Evolutionary conservation across 768 basidiomycete species (phyloP), one percentile per base, ranked within the genome.

Genomic region (Tulasnella sp.): DNA sequence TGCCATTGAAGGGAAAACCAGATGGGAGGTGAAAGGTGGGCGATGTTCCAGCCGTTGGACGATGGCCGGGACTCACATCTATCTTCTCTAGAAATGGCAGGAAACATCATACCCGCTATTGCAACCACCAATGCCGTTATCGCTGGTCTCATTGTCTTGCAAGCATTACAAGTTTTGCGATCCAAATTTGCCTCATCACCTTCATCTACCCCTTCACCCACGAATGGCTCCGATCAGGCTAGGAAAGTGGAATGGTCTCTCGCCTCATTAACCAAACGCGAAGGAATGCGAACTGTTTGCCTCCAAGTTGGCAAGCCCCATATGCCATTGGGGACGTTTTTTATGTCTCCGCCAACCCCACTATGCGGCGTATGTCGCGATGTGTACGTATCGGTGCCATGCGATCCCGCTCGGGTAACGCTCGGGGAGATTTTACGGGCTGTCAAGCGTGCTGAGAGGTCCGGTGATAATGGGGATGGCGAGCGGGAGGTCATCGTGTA

Each of bases 101-200:
- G 96, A 9, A 99, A 99, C 72, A 98, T 99, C 67, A 99, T 98
- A 64, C 96, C 96, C 4, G 96, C 96, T 1, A 98, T 99, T 66
- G 96, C 96, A 3, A 99, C 96, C 3, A 99, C 96, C 23, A 99
- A 99, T 70, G 96, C 96, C 9, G 89, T 99, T 70, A 83, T 98
- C 65, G 87, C 96, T 0, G 96, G 95, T 0, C 75, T 95, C 41
- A 92, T 98, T 68, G 93, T 98, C 23, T 78, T 97, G 47, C 94
- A 97, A 70, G 88, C 93, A 0, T 73, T 97, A 21, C 86, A 92
- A 60, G 76, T 96, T 44, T 76, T 98, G 34, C 84, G 82, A 21
- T 67, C 74, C 34, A 70, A 73, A 41, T 71, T 88, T 43, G 52
- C 32, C 13, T 21, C 51, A 61, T 17, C 17, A 17, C 15, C 42